Evolutionary conservation across 345 rosid species (phyloP).

Genomic region (Cardamine resedifolia): DNA sequence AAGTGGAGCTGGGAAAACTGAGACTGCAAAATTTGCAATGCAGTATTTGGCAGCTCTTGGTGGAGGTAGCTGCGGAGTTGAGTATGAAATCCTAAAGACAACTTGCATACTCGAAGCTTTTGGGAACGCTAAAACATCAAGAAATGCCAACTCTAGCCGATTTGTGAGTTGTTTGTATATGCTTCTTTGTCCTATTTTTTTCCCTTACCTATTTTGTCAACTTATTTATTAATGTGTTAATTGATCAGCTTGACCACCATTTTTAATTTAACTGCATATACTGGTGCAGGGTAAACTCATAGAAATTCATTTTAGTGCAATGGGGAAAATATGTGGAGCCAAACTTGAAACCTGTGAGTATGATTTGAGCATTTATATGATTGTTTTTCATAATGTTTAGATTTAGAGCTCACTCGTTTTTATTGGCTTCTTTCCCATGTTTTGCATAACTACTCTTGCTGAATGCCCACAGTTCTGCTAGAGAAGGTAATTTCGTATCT

Average conservation of each 20-base stretch:
- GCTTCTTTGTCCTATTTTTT: neutral
- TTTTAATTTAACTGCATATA: constrained; percentile 20
- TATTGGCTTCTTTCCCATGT: constrained; percentile 24
- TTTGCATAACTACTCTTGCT: constrained; percentile 23
- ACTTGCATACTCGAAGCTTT: constrained; percentile 89
- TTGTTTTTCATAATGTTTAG: constrained; percentile 17
- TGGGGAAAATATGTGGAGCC: constrained; percentile 87
- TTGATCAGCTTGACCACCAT: constrained; percentile 11
- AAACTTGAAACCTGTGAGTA: constrained; percentile 85
- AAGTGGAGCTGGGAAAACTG: constrained; percentile 99
- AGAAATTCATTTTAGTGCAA: constrained; percentile 74
- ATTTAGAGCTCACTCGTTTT: constrained; percentile 25
- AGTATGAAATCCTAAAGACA: constrained; percentile 61
- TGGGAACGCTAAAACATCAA: constrained; percentile 95
- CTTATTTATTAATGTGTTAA: neutral
- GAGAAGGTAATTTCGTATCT: constrained; percentile 74
- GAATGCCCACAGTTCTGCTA: constrained; percentile 59
- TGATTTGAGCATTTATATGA: neutral
- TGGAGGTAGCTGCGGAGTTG: constrained; percentile 75
- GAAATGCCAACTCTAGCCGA: constrained; percentile 91
- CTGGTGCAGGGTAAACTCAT: constrained; percentile 78
- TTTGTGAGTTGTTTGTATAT: constrained; percentile 58
- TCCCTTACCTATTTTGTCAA: neutral
- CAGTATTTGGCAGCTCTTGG: constrained; percentile 88
- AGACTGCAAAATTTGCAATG: constrained; percentile 92